A percentile compares a stretch with the other conserved stretches of the same genome.
Evolutionary conservation across 202 grass and related monocot genomes (phyloP).

Genomic region (Miscanthus sacchariflorus): DNA sequence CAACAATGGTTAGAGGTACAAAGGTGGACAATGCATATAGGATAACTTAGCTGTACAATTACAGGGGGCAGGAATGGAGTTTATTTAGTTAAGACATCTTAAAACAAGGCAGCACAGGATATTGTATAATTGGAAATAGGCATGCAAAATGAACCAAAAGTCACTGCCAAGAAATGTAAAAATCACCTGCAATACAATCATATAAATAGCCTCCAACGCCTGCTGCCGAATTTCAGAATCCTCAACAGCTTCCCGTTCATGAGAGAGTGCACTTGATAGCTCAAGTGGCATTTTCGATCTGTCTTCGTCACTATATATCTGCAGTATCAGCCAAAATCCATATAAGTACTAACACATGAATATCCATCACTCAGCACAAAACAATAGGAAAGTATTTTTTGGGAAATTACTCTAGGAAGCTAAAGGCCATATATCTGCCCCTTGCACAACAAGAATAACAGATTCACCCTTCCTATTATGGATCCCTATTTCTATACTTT

Average conservation of each 20-base stretch:
- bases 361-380: conserved; percentile 36
- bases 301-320: conserved; percentile 91
- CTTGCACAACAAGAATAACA: not conserved
- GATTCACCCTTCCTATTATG: not conserved
- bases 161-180: conserved; percentile 19
- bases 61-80: not conserved
- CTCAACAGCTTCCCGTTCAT: conserved; percentile 82
- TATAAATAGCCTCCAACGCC: conserved; percentile 89
- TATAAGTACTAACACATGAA: conserved; percentile 22
- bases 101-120: not conserved
- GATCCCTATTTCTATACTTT: conserved; percentile 3
- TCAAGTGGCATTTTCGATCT: conserved; percentile 92
- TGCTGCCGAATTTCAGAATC: conserved; percentile 93
- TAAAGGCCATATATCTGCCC: not conserved
- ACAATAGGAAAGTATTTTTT: not conserved
- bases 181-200: conserved; percentile 86
- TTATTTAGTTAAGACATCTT: too few species aligned
- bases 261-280: conserved; percentile 81
- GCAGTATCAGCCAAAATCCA: conserved; percentile 22
- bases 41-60: not conserved
- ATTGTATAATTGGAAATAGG: conserved; percentile 26
- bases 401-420: not conserved
- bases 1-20: not conserved
- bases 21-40: not conserved
- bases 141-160: conserved; percentile 21